Percentiles rank a stretch among this genome's conserved stretches.
Evolutionary conservation across 345 rosid species (phyloP).

Genomic region (Aquilaria sinensis): DNA sequence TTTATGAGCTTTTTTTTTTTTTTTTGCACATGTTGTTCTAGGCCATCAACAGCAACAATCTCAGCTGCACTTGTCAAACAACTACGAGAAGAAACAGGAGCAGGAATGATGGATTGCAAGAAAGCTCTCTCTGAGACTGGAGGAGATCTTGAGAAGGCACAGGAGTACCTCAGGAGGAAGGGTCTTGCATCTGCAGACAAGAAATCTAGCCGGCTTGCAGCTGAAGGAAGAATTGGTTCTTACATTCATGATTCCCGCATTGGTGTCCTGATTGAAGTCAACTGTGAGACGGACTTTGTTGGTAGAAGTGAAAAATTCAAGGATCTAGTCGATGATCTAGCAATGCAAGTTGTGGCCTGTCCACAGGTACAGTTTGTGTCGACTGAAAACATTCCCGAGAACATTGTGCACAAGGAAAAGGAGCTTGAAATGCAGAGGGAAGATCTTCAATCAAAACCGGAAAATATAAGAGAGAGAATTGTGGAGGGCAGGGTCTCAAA

Average conservation of each 20-base stretch:
- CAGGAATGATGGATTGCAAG: constrained; percentile 99
- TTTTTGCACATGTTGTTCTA: constrained; percentile 19
- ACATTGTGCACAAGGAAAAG: constrained; percentile 51
- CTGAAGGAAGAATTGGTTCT: constrained; percentile 92
- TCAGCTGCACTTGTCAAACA: constrained; percentile 90
- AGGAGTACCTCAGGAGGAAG: constrained; percentile 90
- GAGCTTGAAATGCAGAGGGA: constrained; percentile 95
- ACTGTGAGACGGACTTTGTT: constrained; percentile 75
- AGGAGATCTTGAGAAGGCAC: constrained; percentile 91
- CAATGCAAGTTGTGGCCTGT: constrained; percentile 89
- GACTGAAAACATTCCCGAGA: constrained; percentile 57
- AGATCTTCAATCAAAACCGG: constrained; percentile 81
- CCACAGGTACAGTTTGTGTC: constrained; percentile 81
- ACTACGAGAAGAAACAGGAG: constrained; percentile 93
- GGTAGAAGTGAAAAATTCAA: constrained; percentile 89
- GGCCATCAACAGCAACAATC: constrained; percentile 47
- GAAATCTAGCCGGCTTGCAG: constrained; percentile 89
- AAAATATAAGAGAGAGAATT: constrained; percentile 77
- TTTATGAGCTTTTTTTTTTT: too few species aligned
- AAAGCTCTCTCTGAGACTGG: constrained; percentile 86
- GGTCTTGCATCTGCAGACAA: constrained; percentile 92
- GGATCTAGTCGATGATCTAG: constrained; percentile 84
- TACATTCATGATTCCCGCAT: constrained; percentile 90
- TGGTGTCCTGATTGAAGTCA: constrained; percentile 58
- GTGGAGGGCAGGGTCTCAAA: constrained; percentile 84